A percentile compares a stretch with the other conserved stretches of the same genome.
phyloP scores from a whole-genome alignment of 164 flowering plant genomes.

The Chimonanthus praecox region DNA sequence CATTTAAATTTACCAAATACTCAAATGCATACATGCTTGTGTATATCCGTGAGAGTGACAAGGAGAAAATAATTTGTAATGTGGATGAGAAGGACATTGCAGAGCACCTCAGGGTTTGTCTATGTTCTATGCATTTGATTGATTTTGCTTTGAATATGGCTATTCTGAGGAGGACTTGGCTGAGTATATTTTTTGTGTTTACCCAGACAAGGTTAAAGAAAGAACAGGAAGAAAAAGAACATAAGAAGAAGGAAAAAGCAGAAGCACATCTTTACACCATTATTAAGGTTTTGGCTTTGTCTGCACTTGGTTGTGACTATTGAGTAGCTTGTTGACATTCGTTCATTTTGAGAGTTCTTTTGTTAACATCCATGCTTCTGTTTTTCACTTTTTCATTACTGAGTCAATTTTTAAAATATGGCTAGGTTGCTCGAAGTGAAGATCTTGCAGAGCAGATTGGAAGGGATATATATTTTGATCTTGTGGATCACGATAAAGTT shows the following conservation, averaged over 20 bases:
- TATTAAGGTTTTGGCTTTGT: slow-evolving; percentile 52
- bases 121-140: slow-evolving; percentile 3
- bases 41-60: slow-evolving; percentile 55
- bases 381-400: background rate
- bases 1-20: slow-evolving; percentile 85
- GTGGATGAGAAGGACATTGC: slow-evolving; percentile 65
- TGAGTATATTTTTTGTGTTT: slow-evolving; percentile 3
- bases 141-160: background rate
- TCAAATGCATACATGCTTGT: slow-evolving; percentile 69
- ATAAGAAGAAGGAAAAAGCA: slow-evolving; percentile 78
- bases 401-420: slow-evolving; percentile 2
- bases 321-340: background rate
- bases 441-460: slow-evolving; percentile 78
- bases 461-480: slow-evolving; percentile 73
- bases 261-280: slow-evolving; percentile 82
- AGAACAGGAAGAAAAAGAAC: slow-evolving; percentile 92
- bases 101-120: slow-evolving; percentile 70
- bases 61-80: slow-evolving; percentile 49
- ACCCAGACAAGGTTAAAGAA: slow-evolving; percentile 73
- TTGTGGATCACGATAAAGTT: slow-evolving; percentile 87
- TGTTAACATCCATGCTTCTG: background rate
- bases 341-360: background rate
- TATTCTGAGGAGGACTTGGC: slow-evolving; percentile 3
- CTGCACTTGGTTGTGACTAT: background rate
- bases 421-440: slow-evolving; percentile 73